These are phyloP conservation scores for Russula virescens DNA, from an alignment of 768 basidiomycete genomes.

Conservation along the genomic window DNA sequence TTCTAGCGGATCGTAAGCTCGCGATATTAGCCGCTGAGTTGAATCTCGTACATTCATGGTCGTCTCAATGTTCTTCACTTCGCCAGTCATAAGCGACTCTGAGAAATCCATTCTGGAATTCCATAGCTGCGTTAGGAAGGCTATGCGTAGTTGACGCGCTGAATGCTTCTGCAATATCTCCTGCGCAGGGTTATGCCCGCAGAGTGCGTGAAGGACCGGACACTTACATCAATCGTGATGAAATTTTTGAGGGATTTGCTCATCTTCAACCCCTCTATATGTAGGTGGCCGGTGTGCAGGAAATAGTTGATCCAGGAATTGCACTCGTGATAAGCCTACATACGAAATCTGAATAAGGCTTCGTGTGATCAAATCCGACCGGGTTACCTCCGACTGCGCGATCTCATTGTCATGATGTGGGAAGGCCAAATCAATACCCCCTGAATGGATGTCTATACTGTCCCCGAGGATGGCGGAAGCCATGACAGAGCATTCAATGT, in stretches of 20 bases:
- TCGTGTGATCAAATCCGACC: slow-evolving; percentile 3
- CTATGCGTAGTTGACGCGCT: slow-evolving; percentile 83
- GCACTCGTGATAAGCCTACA: slow-evolving; percentile 88
- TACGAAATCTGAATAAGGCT: slow-evolving; percentile 9
- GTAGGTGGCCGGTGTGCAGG: slow-evolving; percentile 95
- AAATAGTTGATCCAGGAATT: slow-evolving; percentile 97
- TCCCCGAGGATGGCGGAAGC: slow-evolving; percentile 84
- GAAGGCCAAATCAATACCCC: slow-evolving; percentile 95
- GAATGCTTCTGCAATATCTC: slow-evolving; percentile 81
- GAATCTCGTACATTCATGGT: slow-evolving; percentile 67
- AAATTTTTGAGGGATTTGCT: slow-evolving; percentile 99
- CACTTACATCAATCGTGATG: slow-evolving; percentile 85
- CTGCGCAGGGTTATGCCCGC: slow-evolving; percentile 36
- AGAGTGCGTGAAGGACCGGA: slow-evolving; percentile 5
- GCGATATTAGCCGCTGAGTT: not conserved
- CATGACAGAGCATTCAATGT: slow-evolving; percentile 99
- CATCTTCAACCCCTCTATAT: slow-evolving; percentile 99
- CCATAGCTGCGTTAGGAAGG: slow-evolving; percentile 90
- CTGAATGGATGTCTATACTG: slow-evolving; percentile 96
- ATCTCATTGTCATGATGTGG: slow-evolving; percentile 99
- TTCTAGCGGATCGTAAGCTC: slow-evolving; percentile 49
- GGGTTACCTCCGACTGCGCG: slow-evolving; percentile 84
- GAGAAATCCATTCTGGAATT: slow-evolving; percentile 93
- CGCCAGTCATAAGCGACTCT: slow-evolving; percentile 80
- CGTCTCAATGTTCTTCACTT: slow-evolving; percentile 79